Base-by-base conservation (phyloP, 1,284 basidiomycete species). In the Phellinidium pouzarii region DNA sequence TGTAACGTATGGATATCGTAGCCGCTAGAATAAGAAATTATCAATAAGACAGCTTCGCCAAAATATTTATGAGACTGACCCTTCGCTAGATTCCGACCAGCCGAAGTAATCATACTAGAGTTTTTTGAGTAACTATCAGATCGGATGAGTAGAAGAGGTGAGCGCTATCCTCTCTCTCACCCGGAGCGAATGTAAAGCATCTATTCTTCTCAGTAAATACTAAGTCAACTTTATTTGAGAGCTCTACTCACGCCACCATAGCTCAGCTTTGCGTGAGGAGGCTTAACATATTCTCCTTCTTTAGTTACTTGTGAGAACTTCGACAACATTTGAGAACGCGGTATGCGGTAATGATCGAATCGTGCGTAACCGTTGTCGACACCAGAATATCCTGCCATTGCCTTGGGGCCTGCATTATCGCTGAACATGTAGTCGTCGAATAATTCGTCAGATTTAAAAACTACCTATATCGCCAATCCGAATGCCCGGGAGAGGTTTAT, bases 1-100 rank as follows among this genome's bases (percentile, higher is more conserved):
- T 73, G 61, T 92, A 92, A 2, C 89, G 79, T 26, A 88, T 79
- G 0, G 87, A 74, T 43, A 91, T 77, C 0, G 87, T 89, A 0
- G 77, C 78, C 51, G 79, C 87, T 81, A 64, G 52, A 8, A 17
- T 42, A 20, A 44, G 27, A 38, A 44, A 42, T 27, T 9, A 46
- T 48, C 12, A 45, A 36, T 42, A 20, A 20, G 3, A 19, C 11
- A 27, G 3, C 4, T 17, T 29, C 22, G 44, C 49, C 38, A 45
- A 4, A 17, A 1, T 48, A 22, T 8, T 2, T 1, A 37, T 26
- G 38, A 1, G 29, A 8, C 14, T 41, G 54, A 79, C 80, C 79
- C 73, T 73, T 80, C 0, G 78, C 82, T 7, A 82, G 74, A 2
- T 70, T 66, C 77, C 80, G 84, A 1, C 80, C 84, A 6, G 76